Evolutionary conservation across 805 yeast species (phyloP), one percentile per base, ranked within the genome.

Genomic region (Saturnispora serradocipensis): DNA sequence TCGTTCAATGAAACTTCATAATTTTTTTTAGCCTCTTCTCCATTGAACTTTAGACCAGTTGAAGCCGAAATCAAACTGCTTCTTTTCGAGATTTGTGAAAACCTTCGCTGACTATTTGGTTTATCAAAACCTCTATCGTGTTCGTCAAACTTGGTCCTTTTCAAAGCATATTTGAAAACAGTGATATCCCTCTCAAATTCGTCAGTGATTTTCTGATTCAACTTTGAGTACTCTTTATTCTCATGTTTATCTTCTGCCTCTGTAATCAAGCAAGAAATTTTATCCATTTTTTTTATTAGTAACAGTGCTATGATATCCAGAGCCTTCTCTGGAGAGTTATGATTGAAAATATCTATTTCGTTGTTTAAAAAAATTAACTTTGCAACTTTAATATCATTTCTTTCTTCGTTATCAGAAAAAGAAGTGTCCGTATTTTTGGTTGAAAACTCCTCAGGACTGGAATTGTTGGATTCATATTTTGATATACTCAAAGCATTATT

Each of bases 1-100:
- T 87, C 93, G 60, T 80, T 87, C 59, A 84, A 18, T 3, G 52
- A 44, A 7, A 36, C 46, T 10, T 49, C 38, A 38, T 44, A 49
- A 44, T 49, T 49, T 18, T 44, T 43, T 8, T 22, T 16, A 6
- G 43, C 42, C 27, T 43, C 52, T 8, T 49, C 48, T 7, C 39
- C 44, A 10, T 22, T 44, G 15, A 49, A 44, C 7, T 40, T 43
- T 9, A 40, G 24, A 10, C 32, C 47, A 9, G 24, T 48, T 6
- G 25, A 43, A 7, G 52, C 16, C 7, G 50, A 47, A 18, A 39
- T 40, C 13, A 47, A n/a, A 13, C 43, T 22, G n/a, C 50, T 47
- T 10, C 48, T 36, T 22, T 49, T 49, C 3, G 52, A 49, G 4
- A 44, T 43, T 35, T 20, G 38, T 6, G 52, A 44, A 49, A 44